phyloP scores from a whole-genome alignment of 2,329 filamentous ascomycete genomes.

The Coniella lustricola region DNA sequence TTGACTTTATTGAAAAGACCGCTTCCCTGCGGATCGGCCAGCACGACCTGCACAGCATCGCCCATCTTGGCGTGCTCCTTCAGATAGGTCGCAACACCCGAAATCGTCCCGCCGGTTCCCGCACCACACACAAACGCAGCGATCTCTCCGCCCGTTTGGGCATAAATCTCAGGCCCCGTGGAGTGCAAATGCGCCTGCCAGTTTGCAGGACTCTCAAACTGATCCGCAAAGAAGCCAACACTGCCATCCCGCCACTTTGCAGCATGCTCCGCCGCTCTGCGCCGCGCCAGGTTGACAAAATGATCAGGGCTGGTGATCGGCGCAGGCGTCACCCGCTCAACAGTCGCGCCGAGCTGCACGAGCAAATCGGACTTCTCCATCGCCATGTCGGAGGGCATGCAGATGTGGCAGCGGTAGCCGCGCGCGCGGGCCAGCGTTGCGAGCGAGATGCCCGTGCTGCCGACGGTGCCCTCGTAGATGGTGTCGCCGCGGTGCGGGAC shows the following conservation, averaged over 20 bases:
- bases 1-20: conserved; percentile 88
- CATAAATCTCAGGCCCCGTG: conserved; percentile 85
- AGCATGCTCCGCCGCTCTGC: conserved; percentile 69
- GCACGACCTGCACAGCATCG: conserved; percentile 59
- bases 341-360: conserved; percentile 81
- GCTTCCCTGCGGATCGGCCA: conserved; percentile 91
- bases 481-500: conserved; percentile 79
- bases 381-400: conserved; percentile 91
- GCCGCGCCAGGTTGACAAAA: conserved; percentile 86
- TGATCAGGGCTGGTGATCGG: conserved; percentile 91
- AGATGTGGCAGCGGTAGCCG: conserved; percentile 91
- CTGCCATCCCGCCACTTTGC: conserved; percentile 50
- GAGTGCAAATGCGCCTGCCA: conserved; percentile 74
- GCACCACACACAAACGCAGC: conserved; percentile 91
- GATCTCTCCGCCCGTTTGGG: conserved; percentile 65
- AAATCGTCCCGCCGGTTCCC: conserved; percentile 88
- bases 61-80: conserved; percentile 59
- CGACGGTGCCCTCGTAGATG: conserved; percentile 95
- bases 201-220: conserved; percentile 90
- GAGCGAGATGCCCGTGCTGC: conserved; percentile 91
- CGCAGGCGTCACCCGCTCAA: conserved; percentile 83
- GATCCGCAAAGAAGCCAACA: conserved; percentile 86
- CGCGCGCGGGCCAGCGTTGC: conserved; percentile 80
- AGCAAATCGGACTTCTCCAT: conserved; percentile 85
- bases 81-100: conserved; percentile 75